Percentiles rank a stretch among this genome's conserved stretches.
These are phyloP conservation scores for Aspergillus sp. DNA, from an alignment of 2,329 filamentous ascomycete genomes.

Conservation along the genomic window DNA sequence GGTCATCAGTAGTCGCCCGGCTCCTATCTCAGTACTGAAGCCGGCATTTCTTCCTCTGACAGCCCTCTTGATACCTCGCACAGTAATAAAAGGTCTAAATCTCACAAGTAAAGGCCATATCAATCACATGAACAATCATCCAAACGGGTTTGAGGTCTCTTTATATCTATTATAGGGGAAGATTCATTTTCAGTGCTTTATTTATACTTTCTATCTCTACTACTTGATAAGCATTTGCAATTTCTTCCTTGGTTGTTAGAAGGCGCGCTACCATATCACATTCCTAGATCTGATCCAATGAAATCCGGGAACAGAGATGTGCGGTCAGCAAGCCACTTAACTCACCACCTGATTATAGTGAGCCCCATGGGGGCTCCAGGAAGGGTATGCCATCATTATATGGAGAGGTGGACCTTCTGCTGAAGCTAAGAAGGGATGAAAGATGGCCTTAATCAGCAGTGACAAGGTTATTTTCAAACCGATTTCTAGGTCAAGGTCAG, in stretches of 20 bases:
- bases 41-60: neutral
- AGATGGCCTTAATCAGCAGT: slow-evolving; percentile 9
- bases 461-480: neutral
- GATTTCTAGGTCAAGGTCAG: neutral
- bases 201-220: too few relatives aligned
- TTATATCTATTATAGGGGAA: too few relatives aligned
- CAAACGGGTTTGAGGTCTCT: neutral
- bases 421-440: slow-evolving; percentile 9
- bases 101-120: neutral
- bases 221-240: too few relatives aligned
- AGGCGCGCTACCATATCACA: too few relatives aligned
- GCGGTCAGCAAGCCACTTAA: too few relatives aligned
- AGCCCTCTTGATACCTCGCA: neutral
- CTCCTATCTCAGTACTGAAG: neutral
- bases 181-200: too few relatives aligned
- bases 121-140: neutral
- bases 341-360: too few relatives aligned
- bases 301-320: too few relatives aligned
- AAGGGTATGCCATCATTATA: slow-evolving; percentile 7
- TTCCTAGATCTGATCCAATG: too few relatives aligned
- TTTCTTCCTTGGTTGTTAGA: too few relatives aligned
- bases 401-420: slow-evolving; percentile 7
- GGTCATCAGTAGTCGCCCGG: too few relatives aligned
- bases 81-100: neutral
- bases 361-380: slow-evolving; percentile 2